Percentiles rank a stretch among this genome's conserved stretches.
These are phyloP conservation scores for Morella rubra DNA, from an alignment of 306 rosid genomes.

Conservation along the genomic window DNA sequence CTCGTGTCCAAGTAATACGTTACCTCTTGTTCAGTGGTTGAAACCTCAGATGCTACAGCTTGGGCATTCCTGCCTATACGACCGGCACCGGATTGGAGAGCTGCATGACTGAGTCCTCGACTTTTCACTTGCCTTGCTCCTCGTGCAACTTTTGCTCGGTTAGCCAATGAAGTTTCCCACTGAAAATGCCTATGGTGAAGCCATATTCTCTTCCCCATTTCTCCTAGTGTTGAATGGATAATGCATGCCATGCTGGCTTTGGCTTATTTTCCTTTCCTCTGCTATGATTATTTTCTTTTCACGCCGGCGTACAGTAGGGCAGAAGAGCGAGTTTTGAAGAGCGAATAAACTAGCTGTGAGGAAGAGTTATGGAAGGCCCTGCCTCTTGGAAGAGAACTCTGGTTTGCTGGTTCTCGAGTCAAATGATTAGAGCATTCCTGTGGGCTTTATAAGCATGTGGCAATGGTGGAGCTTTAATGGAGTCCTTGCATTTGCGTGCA, in stretches of 20 bases:
- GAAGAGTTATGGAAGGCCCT: too few relatives aligned
- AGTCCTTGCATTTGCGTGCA: too few relatives aligned
- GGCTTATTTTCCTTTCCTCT: too few relatives aligned
- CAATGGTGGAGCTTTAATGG: too few relatives aligned
- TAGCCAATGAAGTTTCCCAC: constrained; percentile 9
- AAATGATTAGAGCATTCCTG: too few relatives aligned
- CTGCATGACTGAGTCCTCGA: background rate
- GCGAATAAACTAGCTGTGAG: too few relatives aligned
- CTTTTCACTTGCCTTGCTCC: constrained; percentile 15
- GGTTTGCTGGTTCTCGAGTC: too few relatives aligned
- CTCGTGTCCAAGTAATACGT: background rate
- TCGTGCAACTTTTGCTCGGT: constrained; percentile 1
- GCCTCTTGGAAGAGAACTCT: too few relatives aligned
- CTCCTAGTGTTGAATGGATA: constrained; percentile 22
- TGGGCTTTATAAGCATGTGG: too few relatives aligned
- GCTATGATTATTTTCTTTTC: too few relatives aligned
- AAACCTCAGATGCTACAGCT: constrained; percentile 29
- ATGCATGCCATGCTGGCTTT: constrained; percentile 31
- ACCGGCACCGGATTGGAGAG: constrained; percentile 2
- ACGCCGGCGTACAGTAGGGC: too few relatives aligned
- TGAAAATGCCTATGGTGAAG: constrained; percentile 21
- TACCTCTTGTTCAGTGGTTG: constrained; percentile 28
- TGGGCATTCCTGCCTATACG: constrained; percentile 1
- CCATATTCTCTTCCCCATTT: constrained; percentile 21
- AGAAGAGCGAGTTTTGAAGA: too few relatives aligned